Base-by-base conservation (phyloP, 805 yeast genomes). In the Millerozyma miso region DNA sequence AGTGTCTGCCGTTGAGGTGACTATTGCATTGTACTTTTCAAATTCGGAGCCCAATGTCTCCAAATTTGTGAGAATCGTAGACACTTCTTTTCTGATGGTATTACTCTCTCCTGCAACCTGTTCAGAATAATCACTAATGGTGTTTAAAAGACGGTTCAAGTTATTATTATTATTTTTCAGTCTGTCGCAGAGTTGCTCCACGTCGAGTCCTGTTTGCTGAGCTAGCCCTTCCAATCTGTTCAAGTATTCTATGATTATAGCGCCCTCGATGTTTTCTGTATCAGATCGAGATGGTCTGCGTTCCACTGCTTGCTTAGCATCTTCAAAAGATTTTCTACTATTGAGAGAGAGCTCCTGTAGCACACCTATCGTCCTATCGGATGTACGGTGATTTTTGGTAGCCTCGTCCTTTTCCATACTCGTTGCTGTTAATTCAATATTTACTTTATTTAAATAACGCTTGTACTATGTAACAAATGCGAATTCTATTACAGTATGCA, bases 111-210 rank as follows among this genome's bases (percentile, higher is more conserved):
- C 60, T 5, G 61, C 53, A 3, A 67, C 68, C 33, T 65, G 69
- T 16, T 55, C 50, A 2, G 69, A 60, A 50, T 65, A 63, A n/a
- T 53, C 49, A 8, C 68, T 62, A 20, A 69, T 57, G 36, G 61
- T 60, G 18, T 59, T 55, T 12, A 69, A 56, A 33, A 69, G 53
- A 45, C 57, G 60, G 43, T 60, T 66, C 55, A 69, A 61, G 44
- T 64, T 49, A 42, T 59, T 62, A 47, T 69, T 67, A 47, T 69
- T 69, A 48, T 64, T 67, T 50, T 64, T 68, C 63, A 63, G 69
- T 23, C 73, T 50, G 33, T 66, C 71, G 18, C 55, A 56, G 37
- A 69, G 55, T 45, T 68, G 69, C 3, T 52, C 63, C 42, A 69
- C 48, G 46, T 68, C 74, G 1, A 58, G 52, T 26, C 55, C 56